Base-by-base conservation (phyloP, 2,329 filamentous ascomycete genomes). In the Aspergillus sp. region DNA sequence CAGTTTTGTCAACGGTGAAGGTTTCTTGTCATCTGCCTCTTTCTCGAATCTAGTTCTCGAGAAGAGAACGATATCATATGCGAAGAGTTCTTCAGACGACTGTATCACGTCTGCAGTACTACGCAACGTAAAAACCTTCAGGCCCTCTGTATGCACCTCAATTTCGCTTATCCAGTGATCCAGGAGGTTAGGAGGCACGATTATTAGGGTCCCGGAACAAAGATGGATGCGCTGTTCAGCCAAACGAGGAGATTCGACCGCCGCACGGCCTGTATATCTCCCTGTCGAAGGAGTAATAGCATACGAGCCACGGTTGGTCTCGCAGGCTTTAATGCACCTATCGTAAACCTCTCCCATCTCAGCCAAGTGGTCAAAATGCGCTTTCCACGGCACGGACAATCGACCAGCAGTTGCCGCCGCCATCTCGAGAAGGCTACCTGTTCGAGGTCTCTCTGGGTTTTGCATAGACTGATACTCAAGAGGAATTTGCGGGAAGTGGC, bases 101-200 rank as follows among this genome's bases (percentile, higher is more conserved):
- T 91, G 91, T 0, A 92, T 78, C 2, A 71, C 61, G 21, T 81
- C 78, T 4, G 76, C 77, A 4, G 73, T 66, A 8, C 81, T 79
- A 21, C 85, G 81, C 35, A 96, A 73, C 0, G 88, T 76, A 0
- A 95, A 76, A 0, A 91, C 81, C 9, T 82, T 83, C 0, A 97
- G 76, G 0, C 83, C 82, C 35, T 81, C 72, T 0, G 91, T 89
- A 68, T 97, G 93, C 67, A 91, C 92, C 3, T 79, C 71, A 11
- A 97, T 91, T 68, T 97, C 91, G 11, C 86, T 81, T 53, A 84
- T 79, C 93, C 93, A 97, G 71, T 98, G 93, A 53, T 87, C 82
- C 3, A 96, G 79, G 23, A 97, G 79, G 68, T 97, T 97, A 14
- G 87, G 81, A 0, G 93, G 93, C 0, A 93, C 91, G 31, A 97